Base-by-base conservation (phyloP, 2,329 filamentous ascomycete species). In the Sphaerostilbella broomeana region DNA sequence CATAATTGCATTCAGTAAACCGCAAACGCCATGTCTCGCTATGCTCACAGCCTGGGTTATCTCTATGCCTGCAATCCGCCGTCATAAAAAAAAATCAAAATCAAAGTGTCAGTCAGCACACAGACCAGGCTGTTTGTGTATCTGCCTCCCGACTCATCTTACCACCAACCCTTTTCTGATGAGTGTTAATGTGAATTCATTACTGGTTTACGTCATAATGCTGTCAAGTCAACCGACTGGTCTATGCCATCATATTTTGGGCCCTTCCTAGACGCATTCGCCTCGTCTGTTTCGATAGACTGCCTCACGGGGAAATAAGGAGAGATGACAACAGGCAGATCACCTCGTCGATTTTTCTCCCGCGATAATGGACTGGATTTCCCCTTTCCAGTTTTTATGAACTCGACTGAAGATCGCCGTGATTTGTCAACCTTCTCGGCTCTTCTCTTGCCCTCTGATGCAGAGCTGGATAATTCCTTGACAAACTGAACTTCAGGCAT, bases 191-290 rank as follows among this genome's bases (percentile, higher is more conserved):
- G 22, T 12, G 22, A 25, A 25, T 9, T 25, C 22, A 12, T 25
- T 25, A 8, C 22, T n/a, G n/a, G n/a, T n/a, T 30, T 18, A 9
- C 13, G 22, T 28, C 28, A 44, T 20, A 21, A 13, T 28, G 17
- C 26, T 22, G 30, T 26, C 15, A 20, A n/a, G n/a, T 40, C 33
- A 25, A 35, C 25, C 13, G 47, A 35, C n/a, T 51, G 47, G 16
- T 60, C 59, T 27, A 62, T 50, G n/a, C 59, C 59, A 33, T 58
- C 55, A 40, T 62, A 62, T 25, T 49, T 50, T 4, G 53, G 45
- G 10, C 49, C 48, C 13, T 16, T 17, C 12, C 20, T 16, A 27
- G 13, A 35, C 8, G 30, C 16, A 6, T 35, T 17, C 5, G 35
- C 22, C 9, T 28, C 38, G 15, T 49, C 48, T 4, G 24, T 42